Conservation (phyloP, 129 eudicot species). For the Dittrichia graveolens region DNA sequence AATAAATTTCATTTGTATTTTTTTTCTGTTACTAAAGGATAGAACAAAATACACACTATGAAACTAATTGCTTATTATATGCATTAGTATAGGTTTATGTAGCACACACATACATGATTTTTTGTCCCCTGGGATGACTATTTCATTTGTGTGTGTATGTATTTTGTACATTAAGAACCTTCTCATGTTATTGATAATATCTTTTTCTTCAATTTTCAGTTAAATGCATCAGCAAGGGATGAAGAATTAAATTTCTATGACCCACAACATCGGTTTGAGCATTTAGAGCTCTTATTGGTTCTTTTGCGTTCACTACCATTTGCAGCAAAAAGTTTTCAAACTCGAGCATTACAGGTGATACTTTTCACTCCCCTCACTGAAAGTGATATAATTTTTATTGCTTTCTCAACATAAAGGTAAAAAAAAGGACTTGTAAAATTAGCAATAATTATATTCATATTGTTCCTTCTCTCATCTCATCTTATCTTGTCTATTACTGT, state of each 20-base stretch:
- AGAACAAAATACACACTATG: neutral
- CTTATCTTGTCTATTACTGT: neutral
- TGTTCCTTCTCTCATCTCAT: neutral
- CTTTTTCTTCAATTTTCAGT: constrained; percentile 41
- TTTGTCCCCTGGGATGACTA: constrained; percentile 8
- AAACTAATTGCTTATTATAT: neutral
- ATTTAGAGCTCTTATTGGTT: constrained; percentile 72
- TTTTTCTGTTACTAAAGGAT: neutral
- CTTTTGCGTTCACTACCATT: constrained; percentile 83
- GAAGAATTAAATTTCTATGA: constrained; percentile 84
- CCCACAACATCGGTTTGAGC: constrained; percentile 85
- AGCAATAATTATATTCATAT: constrained; percentile 1
- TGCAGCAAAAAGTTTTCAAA: constrained; percentile 65
- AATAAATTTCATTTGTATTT: neutral
- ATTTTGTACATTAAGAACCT: neutral
- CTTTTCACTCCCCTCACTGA: constrained; percentile 5
- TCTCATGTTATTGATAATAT: constrained; percentile 19
- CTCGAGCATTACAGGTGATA: constrained; percentile 80
- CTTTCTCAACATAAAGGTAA: neutral
- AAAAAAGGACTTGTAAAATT: neutral
- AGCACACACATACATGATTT: neutral
- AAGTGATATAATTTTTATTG: neutral
- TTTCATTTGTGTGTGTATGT: neutral
- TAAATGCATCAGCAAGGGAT: constrained; percentile 71
- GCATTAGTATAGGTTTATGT: neutral